Conservation (phyloP, 176 grass and related monocot genomes). For the Musa beccarii region DNA sequence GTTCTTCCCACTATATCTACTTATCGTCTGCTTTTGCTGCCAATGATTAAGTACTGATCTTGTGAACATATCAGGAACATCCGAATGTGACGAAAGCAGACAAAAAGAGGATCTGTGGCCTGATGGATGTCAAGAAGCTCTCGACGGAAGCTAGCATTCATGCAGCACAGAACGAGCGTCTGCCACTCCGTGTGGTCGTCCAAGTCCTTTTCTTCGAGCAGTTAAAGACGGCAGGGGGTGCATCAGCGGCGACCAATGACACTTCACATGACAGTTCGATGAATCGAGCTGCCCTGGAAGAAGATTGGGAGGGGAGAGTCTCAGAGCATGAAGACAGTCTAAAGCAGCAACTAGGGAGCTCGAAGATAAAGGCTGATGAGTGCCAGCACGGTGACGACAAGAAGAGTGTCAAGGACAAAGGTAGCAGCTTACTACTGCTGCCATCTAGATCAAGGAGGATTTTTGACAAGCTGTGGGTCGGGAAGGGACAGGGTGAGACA, state of each 20-base stretch:
- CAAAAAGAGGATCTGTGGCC: constrained; percentile 64
- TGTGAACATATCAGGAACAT: constrained; percentile 53
- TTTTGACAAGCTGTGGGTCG: constrained; percentile 78
- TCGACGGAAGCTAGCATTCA: constrained; percentile 67
- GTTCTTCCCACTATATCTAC: too few species aligned
- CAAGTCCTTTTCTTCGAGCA: constrained; percentile 98
- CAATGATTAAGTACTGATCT: background rate
- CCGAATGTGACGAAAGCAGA: constrained; percentile 59
- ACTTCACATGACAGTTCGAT: constrained; percentile 12
- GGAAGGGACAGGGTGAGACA: constrained; percentile 57
- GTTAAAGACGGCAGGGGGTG: constrained; percentile 24
- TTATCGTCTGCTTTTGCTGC: too few species aligned
- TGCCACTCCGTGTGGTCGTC: constrained; percentile 82
- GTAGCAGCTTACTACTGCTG: constrained; percentile 38
- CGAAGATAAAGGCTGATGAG: constrained; percentile 29
- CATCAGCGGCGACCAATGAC: background rate
- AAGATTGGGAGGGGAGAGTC: constrained; percentile 36
- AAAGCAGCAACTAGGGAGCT: constrained; percentile 37
- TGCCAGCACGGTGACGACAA: constrained; percentile 34
- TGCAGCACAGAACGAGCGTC: constrained; percentile 78
- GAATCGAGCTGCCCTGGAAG: constrained; percentile 19
- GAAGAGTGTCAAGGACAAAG: constrained; percentile 52
- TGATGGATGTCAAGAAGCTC: constrained; percentile 87
- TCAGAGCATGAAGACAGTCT: constrained; percentile 33
- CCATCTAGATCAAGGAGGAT: constrained; percentile 79